Base-by-base conservation (phyloP, 1,284 basidiomycete species). In the Cutaneotrichosporon dermatis region DNA sequence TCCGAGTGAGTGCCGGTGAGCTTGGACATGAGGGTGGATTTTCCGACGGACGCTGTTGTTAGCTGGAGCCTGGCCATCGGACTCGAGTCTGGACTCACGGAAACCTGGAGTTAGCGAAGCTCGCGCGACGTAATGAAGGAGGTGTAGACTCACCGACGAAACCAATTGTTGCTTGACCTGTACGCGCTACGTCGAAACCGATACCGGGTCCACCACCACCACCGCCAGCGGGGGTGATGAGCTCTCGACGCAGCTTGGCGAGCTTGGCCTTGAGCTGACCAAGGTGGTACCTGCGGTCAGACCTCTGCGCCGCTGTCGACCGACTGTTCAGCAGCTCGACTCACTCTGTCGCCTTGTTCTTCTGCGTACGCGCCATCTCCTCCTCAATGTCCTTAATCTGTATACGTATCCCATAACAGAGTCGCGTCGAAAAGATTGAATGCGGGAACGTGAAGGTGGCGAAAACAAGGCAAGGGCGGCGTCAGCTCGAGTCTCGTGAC, bases 11-110 rank as follows among this genome's bases (percentile, higher is more conserved):
- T 99, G 57, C 96, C 96, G 75, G 95, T 99, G 61, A 99, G 82
- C 74, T 95, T 97, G 48, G 93, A 94, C 95, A 99, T 99, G 54
- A 96, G 82, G 1, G 92, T 96, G 33, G 92, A 97, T 87, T 99
- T 82, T 41, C 76, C 77, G 69, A 55, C 54, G 4, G 54, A 55
- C 36, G 54, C 50, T 51, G 50, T 11, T 8, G 50, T 51, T 40
- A 51, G 50, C 37, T 6, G 10, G 15, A 13, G 16, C 6, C 5
- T 25, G 25, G 25, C 25, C 25, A 25, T 25, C 25, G 25, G 25
- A 25, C 25, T 25, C 25, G 25, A 25, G 25, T 2, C 25, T 25
- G 25, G 7, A 51, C 50, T 51, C 15, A 51, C 50, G 50, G 16
- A 51, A 51, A 25, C 50, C 50, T 51, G 50, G 10, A n/a, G 39